Conservation (phyloP, 805 yeast genomes). For the Kodamaea lidongshanica region DNA sequence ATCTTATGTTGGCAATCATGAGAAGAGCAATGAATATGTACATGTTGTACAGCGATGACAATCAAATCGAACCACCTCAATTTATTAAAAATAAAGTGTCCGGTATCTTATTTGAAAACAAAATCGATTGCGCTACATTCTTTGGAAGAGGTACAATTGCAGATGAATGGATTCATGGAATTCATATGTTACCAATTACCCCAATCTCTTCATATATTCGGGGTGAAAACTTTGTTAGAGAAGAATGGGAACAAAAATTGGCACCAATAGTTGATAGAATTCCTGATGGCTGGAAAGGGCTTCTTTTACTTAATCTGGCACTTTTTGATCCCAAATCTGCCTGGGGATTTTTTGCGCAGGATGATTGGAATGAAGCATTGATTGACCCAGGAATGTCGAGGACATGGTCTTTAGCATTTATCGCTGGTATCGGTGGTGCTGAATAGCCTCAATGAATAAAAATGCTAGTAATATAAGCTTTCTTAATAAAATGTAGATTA, state of each 20-base stretch:
- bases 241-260: slow-evolving; percentile 59
- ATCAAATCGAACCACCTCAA: slow-evolving; percentile 49
- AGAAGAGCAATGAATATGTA: slow-evolving; percentile 49
- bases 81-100: slow-evolving; percentile 60
- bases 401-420: slow-evolving; percentile 79
- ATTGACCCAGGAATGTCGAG: slow-evolving; percentile 82
- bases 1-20: slow-evolving; percentile 57
- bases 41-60: slow-evolving; percentile 49
- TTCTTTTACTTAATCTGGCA: slow-evolving; percentile 69
- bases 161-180: slow-evolving; percentile 68
- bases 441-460: no score
- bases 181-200: slow-evolving; percentile 71
- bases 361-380: slow-evolving; percentile 45
- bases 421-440: slow-evolving; percentile 47
- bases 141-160: slow-evolving; percentile 58
- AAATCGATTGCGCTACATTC: slow-evolving; percentile 66
- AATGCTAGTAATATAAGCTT: no score
- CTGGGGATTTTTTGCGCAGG: slow-evolving; percentile 41
- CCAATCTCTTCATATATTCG: slow-evolving; percentile 61
- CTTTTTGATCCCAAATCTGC: slow-evolving; percentile 56
- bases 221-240: slow-evolving; percentile 45
- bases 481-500: no score
- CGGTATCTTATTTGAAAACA: slow-evolving; percentile 70
- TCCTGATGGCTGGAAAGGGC: slow-evolving; percentile 67
- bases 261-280: slow-evolving; percentile 40